These are phyloP conservation scores for Cylindrotheca fusiformis DNA, from an alignment of 108 stramenopile species.

Conservation along the genomic window DNA sequence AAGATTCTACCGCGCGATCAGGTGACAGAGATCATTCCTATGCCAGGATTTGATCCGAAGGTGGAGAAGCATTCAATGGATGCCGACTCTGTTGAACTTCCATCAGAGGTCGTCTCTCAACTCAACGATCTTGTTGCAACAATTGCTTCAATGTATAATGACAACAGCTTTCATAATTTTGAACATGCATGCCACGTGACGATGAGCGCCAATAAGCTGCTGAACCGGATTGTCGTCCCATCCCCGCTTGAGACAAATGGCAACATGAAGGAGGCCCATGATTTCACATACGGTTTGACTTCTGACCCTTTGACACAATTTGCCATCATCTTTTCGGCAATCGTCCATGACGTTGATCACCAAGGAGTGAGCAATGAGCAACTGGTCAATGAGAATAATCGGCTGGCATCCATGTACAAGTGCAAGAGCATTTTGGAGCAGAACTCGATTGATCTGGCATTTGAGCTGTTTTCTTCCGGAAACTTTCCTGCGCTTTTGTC, in stretches of 20 bases:
- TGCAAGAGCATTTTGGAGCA: background rate
- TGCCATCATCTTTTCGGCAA: constrained; percentile 6
- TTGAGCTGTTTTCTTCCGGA: background rate
- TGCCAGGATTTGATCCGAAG: constrained; percentile 24
- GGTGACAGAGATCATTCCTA: constrained; percentile 11
- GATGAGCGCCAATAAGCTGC: constrained; percentile 1
- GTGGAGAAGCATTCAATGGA: constrained; percentile 5
- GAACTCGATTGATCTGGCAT: constrained; percentile 5
- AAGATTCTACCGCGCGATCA: constrained; percentile 4
- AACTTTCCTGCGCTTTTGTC: constrained; percentile 3
- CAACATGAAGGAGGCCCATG: background rate
- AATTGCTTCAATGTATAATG: constrained; percentile 5
- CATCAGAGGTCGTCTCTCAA: constrained; percentile 2
- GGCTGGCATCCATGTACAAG: constrained; percentile 1
- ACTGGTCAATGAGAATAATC: background rate
- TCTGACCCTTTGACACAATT: constrained; percentile 7
- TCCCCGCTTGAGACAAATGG: background rate
- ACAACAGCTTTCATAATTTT: constrained; percentile 16
- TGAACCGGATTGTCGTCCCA: background rate
- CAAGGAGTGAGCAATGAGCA: constrained; percentile 2
- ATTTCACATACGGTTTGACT: background rate
- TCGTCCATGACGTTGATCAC: constrained; percentile 8
- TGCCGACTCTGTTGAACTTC: constrained; percentile 5
- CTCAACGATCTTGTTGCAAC: constrained; percentile 1
- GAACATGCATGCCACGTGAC: constrained; percentile 11